Evolutionary conservation across 208 protist genomes (phyloP), one percentile per base, ranked within the genome.

Genomic region (Wallacemonas sp.): DNA sequence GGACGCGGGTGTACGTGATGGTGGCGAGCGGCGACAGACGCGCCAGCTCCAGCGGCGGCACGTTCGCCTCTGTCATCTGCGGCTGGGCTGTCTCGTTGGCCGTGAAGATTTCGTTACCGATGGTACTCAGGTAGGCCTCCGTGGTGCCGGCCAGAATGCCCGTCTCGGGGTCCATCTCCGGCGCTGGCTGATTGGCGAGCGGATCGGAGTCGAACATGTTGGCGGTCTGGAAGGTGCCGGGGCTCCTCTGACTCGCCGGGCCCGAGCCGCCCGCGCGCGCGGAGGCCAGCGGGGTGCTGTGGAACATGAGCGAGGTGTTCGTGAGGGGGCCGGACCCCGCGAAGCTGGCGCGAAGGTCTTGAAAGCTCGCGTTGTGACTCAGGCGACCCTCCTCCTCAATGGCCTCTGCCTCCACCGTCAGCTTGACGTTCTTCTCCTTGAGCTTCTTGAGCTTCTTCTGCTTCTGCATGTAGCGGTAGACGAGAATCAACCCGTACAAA

Each of bases 1-100:
- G 77, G 20, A 88, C 82, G 20, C 78, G 78, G 2, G 82, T 88
- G 79, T 75, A 82, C 14, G 78, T 82, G 75, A 88, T 76, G 20
- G 82, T 88, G 22, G 70, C 66, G 26, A 70, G 77, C 11, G 82
- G 82, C 3, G 75, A 82, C 22, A 88, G 74, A 50, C 82, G 82
- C 10, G 69, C 70, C 36, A 72, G 59, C n/a, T 75, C 84, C 65
- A 88, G 78, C 36, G 65, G 76, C 31, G 82, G 82, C 52, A 82
- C 77, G 49, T 83, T 80, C 16, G 72, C 70, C 48, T 88, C 82
- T 23, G 72, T 81, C 48, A 78, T 31, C 36, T 71, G 65, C n/a
- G 74, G 74, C 32, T 52, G 64, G 45, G 64, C 66, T 14, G 75
- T 71, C 64, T 88, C 77, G 3, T 66, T 61, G 1, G 69, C 74